Base-by-base conservation (phyloP, 1,139 yeast species). In the Geotrichum carabidarum region DNA sequence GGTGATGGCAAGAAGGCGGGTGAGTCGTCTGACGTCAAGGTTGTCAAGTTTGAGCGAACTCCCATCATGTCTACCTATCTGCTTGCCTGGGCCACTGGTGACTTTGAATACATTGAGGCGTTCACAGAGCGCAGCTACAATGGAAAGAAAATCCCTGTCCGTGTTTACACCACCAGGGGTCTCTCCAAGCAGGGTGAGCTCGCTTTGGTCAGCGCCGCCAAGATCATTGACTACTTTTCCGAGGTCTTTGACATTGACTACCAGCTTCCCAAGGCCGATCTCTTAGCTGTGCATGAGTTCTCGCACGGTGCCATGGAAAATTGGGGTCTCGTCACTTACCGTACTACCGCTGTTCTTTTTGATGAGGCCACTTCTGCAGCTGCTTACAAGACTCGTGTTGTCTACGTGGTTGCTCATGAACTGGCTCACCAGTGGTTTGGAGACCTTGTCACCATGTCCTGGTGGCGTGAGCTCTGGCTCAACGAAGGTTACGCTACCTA, bases 361-460 rank as follows among this genome's bases (percentile, higher is more conserved):
- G 86, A 84, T 55, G 84, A 81, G 58, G 72, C 74, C 58, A 80
- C 79, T 57, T 78, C 83, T 31, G 69, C 64, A 44, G 79, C 79
- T 59, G 73, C 79, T 40, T 79, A 80, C 61, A 80, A 78, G 67
- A 82, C 82, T 66, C 78, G 85, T 64, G 90, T 85, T 32, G 83
- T 87, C n/a, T 86, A 84, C 63, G 91, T 85, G 43, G 84, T 85
- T 54, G 84, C 84, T 65, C 93, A 85, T 71, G 93, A 85, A 69
- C 74, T 85, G 71, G 93, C 91, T 32, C 93, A 85, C 68, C 91
- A 85, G 71, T 85, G 91, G 91, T 85, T 85, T 65, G 93, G 93
- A 59, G 82, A 85, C 72, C 76, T 84, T 68, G 91, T 85, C 57
- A 85, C 93, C 54, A 85, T 85, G 93, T 83, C 83, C 59, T 85